A percentile compares a stretch with the other conserved stretches of the same genome.
phyloP scores from a whole-genome alignment of 495 filamentous ascomycete genomes.

The Xylaria longipes region DNA sequence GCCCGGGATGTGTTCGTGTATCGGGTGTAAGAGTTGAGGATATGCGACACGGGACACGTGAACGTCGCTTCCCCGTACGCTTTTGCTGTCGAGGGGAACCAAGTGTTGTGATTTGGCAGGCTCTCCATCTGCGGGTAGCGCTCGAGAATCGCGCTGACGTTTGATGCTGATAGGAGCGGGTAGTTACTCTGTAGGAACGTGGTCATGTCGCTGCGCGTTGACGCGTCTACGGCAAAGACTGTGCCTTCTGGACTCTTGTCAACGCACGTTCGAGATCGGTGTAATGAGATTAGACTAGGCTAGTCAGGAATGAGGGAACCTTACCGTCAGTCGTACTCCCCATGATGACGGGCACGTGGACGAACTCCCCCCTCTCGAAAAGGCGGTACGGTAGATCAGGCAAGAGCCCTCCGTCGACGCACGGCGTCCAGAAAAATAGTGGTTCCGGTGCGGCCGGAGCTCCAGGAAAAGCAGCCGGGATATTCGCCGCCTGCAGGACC shows the following conservation, averaged over 20 bases:
- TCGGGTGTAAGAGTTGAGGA: conserved; percentile 36
- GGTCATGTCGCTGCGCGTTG: conserved; percentile 50
- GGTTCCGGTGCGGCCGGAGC: conserved; percentile 49
- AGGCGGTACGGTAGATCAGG: conserved; percentile 44
- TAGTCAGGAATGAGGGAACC: neutral
- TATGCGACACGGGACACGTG: conserved; percentile 59
- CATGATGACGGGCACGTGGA: conserved; percentile 44
- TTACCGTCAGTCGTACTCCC: conserved; percentile 53
- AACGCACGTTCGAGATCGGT: neutral
- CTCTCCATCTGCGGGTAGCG: conserved; percentile 35
- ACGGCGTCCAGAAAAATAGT: conserved; percentile 63
- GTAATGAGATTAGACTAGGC: neutral
- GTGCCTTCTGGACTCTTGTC: conserved; percentile 49
- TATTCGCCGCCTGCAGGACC: conserved; percentile 60
- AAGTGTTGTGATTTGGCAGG: conserved; percentile 40
- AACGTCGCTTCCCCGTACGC: conserved; percentile 70
- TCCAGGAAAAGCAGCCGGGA: conserved; percentile 52
- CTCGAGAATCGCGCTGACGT: conserved; percentile 50
- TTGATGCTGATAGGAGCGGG: conserved; percentile 51
- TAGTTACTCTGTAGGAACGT: conserved; percentile 56
- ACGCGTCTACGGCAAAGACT: conserved; percentile 55
- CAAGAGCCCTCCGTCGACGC: conserved; percentile 66
- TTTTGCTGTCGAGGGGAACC: conserved; percentile 53
- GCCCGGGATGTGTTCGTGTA: conserved; percentile 30
- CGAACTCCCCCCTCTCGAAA: conserved; percentile 37